Evolutionary conservation across 768 basidiomycete species (phyloP).

Genomic region (Russula earlei): DNA sequence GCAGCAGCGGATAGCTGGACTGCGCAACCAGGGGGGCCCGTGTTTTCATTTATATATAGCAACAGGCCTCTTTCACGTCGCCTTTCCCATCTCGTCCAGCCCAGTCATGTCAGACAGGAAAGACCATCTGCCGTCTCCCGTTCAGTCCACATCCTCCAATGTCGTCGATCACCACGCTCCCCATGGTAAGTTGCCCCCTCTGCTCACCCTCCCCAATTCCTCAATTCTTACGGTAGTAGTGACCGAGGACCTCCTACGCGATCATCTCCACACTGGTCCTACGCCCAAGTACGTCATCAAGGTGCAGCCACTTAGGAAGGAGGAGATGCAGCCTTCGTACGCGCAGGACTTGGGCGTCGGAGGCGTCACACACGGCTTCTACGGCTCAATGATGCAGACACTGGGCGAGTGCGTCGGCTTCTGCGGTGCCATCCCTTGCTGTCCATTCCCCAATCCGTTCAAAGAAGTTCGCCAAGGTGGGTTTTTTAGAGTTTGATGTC

Average conservation of each 20-base stretch:
- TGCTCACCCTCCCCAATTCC: constrained; percentile 6
- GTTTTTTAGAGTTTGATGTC: constrained; percentile 8
- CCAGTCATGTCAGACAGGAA: constrained; percentile 15
- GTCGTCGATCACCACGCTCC: constrained; percentile 20
- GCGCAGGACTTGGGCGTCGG: constrained; percentile 76
- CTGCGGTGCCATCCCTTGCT: constrained; percentile 72
- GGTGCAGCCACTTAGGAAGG: constrained; percentile 78
- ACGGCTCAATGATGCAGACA: constrained; percentile 69
- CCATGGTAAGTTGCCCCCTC: constrained; percentile 9
- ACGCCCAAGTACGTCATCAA: constrained; percentile 41
- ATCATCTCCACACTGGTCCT: neutral
- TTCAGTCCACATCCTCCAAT: neutral
- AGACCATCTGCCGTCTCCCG: constrained; percentile 10
- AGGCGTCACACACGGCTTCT: constrained; percentile 76
- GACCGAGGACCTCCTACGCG: constrained; percentile 41
- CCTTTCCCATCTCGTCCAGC: neutral
- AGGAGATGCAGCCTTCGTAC: constrained; percentile 92
- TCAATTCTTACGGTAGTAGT: constrained; percentile 33
- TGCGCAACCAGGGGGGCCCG: no score
- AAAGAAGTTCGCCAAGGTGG: constrained; percentile 75
- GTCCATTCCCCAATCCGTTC: constrained; percentile 80
- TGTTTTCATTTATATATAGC: neutral
- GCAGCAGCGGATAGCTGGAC: no score
- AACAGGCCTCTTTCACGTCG: neutral
- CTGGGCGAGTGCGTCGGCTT: constrained; percentile 62